These are phyloP conservation scores for Garcia nutans DNA, from an alignment of 345 rosid genomes.

Conservation along the genomic window DNA sequence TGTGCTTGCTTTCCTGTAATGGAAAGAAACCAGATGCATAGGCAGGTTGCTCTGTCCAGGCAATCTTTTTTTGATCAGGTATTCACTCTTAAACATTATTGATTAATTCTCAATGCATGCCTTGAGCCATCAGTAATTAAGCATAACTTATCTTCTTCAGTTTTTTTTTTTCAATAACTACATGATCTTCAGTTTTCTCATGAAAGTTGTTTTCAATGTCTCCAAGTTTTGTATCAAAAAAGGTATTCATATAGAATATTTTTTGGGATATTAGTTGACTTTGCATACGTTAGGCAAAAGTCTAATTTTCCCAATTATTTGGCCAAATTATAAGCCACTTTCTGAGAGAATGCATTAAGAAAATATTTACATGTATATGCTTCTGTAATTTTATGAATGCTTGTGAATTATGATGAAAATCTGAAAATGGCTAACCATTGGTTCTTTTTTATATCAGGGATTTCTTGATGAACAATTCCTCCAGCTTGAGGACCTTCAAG, in stretches of 20 bases:
- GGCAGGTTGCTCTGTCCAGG: conserved; percentile 53
- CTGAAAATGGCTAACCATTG: neutral
- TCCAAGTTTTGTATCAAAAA: too few species aligned
- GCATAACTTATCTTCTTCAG: neutral
- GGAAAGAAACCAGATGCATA: conserved; percentile 44
- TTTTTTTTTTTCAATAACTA: neutral
- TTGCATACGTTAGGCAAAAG: too few species aligned
- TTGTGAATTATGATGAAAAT: neutral
- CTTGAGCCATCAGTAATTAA: neutral
- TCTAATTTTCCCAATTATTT: too few species aligned
- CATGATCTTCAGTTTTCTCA: neutral
- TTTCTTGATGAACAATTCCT: conserved; percentile 65
- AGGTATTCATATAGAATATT: too few species aligned
- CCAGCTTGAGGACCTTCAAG: conserved; percentile 68
- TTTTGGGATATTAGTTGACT: too few species aligned
- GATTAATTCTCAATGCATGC: neutral
- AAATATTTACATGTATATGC: neutral
- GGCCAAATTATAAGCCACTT: neutral
- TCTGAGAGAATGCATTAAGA: neutral
- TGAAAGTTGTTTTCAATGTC: neutral
- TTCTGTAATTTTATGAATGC: neutral
- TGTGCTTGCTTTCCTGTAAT: conserved; percentile 3
- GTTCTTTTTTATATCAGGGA: conserved; percentile 31
- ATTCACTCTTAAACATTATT: neutral
- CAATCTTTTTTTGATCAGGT: conserved; percentile 78